Evolutionary conservation across 257 asterid genomes (phyloP), one percentile per base, ranked within the genome.

Genomic region (Lantana camara): DNA sequence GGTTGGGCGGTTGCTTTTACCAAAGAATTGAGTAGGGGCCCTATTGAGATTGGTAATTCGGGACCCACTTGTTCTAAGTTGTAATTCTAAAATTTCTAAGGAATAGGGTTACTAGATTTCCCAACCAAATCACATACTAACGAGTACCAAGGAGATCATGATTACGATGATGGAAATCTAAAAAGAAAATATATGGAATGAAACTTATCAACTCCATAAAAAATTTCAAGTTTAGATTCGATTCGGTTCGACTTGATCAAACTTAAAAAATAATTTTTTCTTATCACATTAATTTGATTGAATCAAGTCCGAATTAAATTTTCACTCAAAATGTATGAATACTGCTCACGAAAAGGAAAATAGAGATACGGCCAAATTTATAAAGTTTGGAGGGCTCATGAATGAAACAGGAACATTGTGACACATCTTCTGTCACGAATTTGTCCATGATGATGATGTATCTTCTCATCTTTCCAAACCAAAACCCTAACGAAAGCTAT

Each of bases 381-480:
- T 69, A 59, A 73, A 80, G 79, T 55, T 44, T 64, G 68, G 30
- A 48, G 45, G 23, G 2, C 55, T 19, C 56, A 57, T 30, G 50
- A 42, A 60, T 0, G 13, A 27, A 20, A 13, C 47, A 35, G 71
- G 50, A 27, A 69, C 63, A 66, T 47, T 64, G 64, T 46, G 53
- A 65, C 72, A 29, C 67, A 16, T 65, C 72, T 61, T 68, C 68
- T 51, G 71, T 70, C 47, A 63, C 16, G 37, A 65, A 29, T 42
- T n/a, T 44, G 57, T 49, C 46, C 53, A 32, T 56, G 61, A 55
- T 35, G 19, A 63, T 48, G 74, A 73, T 61, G 53, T 60, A 45
- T 63, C 73, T 62, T 58, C 79, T 69, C 69, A 57, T 58, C 75
- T 69, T 66, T 51, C 48, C 70, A 17, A 66, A 76, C 69, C 37